phyloP scores from a whole-genome alignment of 2,329 filamentous ascomycete species.

The Plenodomus biglobosus region DNA sequence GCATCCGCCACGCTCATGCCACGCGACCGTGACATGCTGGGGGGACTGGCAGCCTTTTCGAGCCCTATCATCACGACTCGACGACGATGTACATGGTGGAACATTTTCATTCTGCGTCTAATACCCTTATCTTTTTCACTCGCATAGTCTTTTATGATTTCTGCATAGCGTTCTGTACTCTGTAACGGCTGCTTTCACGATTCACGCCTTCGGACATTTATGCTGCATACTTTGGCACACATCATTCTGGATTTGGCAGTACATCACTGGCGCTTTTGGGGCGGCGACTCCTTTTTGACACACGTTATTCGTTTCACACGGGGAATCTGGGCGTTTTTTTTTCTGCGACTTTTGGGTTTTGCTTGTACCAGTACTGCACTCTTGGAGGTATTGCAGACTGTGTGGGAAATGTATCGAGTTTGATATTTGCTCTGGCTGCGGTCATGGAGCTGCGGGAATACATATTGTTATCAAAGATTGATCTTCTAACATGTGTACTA shows the following conservation, averaged over 20 bases:
- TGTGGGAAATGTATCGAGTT: slow-evolving; percentile 1
- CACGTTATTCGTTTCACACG: slow-evolving; percentile 6
- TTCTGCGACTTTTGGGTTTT: slow-evolving; percentile 3
- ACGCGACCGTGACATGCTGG: too few relatives aligned
- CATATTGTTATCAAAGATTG: slow-evolving; percentile 6
- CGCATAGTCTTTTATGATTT: slow-evolving; percentile 9
- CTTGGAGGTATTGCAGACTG: slow-evolving; percentile 6
- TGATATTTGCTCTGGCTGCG: slow-evolving; percentile 5
- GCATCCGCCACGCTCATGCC: background rate
- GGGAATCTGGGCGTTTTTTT: slow-evolving; percentile 14
- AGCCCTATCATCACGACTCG: too few relatives aligned
- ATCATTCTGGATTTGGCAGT: slow-evolving; percentile 20
- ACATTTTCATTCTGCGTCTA: background rate
- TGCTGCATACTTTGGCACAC: slow-evolving; percentile 27
- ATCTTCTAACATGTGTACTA: background rate
- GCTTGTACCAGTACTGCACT: slow-evolving; percentile 1
- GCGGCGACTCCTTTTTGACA: slow-evolving; percentile 7
- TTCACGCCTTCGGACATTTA: slow-evolving; percentile 12
- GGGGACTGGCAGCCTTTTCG: too few relatives aligned
- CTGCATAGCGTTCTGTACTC: slow-evolving; percentile 26
- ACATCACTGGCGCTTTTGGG: slow-evolving; percentile 11
- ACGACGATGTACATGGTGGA: background rate
- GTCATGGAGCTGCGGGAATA: slow-evolving; percentile 18
- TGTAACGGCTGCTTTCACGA: slow-evolving; percentile 19
- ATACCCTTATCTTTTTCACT: slow-evolving; percentile 8